phyloP scores from a whole-genome alignment of 371 early-diverging fungal species.

The Actinomucor elegans region DNA sequence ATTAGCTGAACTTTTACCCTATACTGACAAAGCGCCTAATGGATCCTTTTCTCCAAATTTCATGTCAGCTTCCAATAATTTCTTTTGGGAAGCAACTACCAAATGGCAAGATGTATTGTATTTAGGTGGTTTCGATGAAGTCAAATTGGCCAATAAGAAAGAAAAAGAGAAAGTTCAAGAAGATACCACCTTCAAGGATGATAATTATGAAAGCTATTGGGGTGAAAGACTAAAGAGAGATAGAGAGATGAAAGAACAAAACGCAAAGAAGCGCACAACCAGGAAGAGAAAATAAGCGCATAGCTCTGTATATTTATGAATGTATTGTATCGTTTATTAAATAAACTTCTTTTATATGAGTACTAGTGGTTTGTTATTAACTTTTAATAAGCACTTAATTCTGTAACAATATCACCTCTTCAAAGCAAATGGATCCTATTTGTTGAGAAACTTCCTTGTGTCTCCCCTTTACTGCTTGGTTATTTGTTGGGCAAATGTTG shows the following conservation, averaged over 20 bases:
- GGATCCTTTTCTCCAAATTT: background rate
- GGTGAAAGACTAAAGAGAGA: constrained; percentile 6
- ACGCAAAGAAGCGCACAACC: background rate
- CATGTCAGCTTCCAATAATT: background rate
- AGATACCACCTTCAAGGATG: constrained; percentile 8
- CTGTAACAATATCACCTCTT: too few species aligned
- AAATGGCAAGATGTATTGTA: constrained; percentile 2
- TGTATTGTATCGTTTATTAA: too few species aligned
- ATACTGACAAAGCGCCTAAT: background rate
- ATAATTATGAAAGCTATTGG: constrained; percentile 21
- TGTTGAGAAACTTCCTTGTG: too few species aligned
- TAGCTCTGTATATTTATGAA: too few species aligned
- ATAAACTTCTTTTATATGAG: too few species aligned
- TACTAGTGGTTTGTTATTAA: too few species aligned
- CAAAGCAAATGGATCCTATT: too few species aligned
- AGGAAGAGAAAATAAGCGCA: too few species aligned
- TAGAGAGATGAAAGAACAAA: background rate
- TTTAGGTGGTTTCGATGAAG: background rate
- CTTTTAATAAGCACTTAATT: too few species aligned
- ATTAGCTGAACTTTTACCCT: background rate
- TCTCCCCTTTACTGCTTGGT: too few species aligned
- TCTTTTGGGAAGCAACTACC: constrained; percentile 4
- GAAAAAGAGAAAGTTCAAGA: background rate
- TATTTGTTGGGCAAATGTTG: too few species aligned
- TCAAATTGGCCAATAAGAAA: background rate